Conservation (phyloP, 2,329 filamentous ascomycete species). For the Aspergillus arachidicola region DNA sequence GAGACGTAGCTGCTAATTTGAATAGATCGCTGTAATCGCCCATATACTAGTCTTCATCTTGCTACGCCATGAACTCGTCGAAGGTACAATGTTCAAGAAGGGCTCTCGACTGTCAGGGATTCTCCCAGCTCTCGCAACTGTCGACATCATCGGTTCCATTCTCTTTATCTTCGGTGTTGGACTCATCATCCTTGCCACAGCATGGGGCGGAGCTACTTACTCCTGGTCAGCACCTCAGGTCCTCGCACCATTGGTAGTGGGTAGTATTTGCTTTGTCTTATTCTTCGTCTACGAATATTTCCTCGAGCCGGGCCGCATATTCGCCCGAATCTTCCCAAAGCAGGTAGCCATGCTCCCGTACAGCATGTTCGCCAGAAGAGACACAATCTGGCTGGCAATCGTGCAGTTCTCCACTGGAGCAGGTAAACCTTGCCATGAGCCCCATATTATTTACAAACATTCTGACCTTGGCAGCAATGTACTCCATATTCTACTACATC, state of each 20-base stretch:
- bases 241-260: conserved; percentile 52
- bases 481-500: conserved; percentile 68
- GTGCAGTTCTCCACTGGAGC: conserved; percentile 64
- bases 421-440: conserved; percentile 24
- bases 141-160: conserved; percentile 60
- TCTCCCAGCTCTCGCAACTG: conserved; percentile 52
- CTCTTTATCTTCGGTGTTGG: conserved; percentile 60
- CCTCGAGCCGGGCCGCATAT: conserved; percentile 52
- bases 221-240: conserved; percentile 55
- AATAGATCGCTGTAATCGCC: conserved; percentile 50
- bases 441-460: conserved; percentile 38
- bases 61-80: conserved; percentile 61
- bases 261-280: conserved; percentile 42
- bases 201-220: conserved; percentile 60
- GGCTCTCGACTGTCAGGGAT: conserved; percentile 41
- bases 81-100: conserved; percentile 48
- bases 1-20: conserved; percentile 29
- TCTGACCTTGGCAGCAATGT: conserved; percentile 33
- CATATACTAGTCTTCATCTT: conserved; percentile 59
- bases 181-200: conserved; percentile 57
- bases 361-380: conserved; percentile 57
- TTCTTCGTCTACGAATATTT: conserved; percentile 59
- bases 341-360: conserved; percentile 68
- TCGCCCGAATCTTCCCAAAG: conserved; percentile 54
- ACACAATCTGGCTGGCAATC: conserved; percentile 64